Evolutionary conservation across 2,329 filamentous ascomycete species (phyloP).

Genomic region (Aspergillus proliferans): DNA sequence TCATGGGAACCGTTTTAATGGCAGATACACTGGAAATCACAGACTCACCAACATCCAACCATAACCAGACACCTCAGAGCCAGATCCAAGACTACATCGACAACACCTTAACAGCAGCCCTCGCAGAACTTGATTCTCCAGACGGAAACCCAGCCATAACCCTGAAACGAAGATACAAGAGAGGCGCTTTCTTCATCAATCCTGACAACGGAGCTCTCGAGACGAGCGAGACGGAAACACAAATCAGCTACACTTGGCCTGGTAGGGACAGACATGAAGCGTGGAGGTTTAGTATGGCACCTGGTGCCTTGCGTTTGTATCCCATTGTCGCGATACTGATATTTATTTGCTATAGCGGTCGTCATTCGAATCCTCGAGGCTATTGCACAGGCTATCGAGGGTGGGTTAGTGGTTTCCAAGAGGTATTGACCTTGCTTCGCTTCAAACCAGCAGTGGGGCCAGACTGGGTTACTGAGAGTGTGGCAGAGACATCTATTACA

Average conservation of each 20-base stretch:
- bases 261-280: conserved; percentile 51
- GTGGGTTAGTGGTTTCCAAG: conserved; percentile 49
- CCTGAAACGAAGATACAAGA: conserved; percentile 20
- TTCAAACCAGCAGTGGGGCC: not conserved
- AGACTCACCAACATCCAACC: not conserved
- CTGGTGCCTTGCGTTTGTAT: not conserved
- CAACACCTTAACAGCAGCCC: conserved; percentile 15
- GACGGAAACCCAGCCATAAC: conserved; percentile 25
- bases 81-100: conserved; percentile 27
- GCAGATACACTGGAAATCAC: not conserved
- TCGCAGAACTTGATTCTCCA: conserved; percentile 20
- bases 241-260: conserved; percentile 47
- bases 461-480: not conserved
- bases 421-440: conserved; percentile 35
- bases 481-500: conserved; percentile 57
- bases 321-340: not conserved
- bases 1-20: not conserved
- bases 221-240: conserved; percentile 10
- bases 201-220: conserved; percentile 24
- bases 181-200: conserved; percentile 22
- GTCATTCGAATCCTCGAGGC: conserved; percentile 51
- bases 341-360: conserved; percentile 38
- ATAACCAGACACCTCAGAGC: conserved; percentile 3
- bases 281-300: conserved; percentile 42
- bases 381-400: conserved; percentile 47